Conservation (phyloP, 179 eudicot genomes). For the Amaranthus tricolor region DNA sequence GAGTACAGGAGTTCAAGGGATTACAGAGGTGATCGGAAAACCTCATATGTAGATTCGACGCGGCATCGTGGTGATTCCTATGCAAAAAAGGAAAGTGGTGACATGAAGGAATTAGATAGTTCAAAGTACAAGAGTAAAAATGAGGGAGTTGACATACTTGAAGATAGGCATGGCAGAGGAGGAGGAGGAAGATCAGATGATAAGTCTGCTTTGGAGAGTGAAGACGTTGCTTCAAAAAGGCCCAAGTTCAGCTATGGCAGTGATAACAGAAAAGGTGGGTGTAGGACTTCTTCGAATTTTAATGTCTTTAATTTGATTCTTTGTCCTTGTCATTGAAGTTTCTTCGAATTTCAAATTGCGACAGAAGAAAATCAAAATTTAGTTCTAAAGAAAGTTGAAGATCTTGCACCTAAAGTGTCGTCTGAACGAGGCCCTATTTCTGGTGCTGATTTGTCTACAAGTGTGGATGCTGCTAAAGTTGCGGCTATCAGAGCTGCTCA, state of each 20-base stretch:
- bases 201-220: slow-evolving; percentile 27
- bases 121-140: slow-evolving; percentile 32
- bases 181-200: slow-evolving; percentile 37
- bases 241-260: slow-evolving; percentile 38
- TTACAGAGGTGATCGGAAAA: slow-evolving; percentile 37
- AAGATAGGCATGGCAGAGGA: slow-evolving; percentile 31
- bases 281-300: not conserved
- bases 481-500: slow-evolving; percentile 98
- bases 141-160: slow-evolving; percentile 40
- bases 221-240: slow-evolving; percentile 51
- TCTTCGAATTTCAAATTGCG: slow-evolving; percentile 14
- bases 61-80: slow-evolving; percentile 32
- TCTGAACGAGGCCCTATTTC: slow-evolving; percentile 41
- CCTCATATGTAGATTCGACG: slow-evolving; percentile 40
- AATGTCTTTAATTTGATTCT: slow-evolving; percentile 4
- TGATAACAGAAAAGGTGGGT: slow-evolving; percentile 41
- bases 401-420: slow-evolving; percentile 34
- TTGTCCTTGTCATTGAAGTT: slow-evolving; percentile 17
- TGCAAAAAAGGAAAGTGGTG: slow-evolving; percentile 42
- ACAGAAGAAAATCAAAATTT: slow-evolving; percentile 40
- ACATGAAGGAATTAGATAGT: slow-evolving; percentile 37
- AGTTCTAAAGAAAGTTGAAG: slow-evolving; percentile 44
- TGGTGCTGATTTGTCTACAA: slow-evolving; percentile 41
- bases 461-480: slow-evolving; percentile 83
- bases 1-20: slow-evolving; percentile 51